These are phyloP conservation scores for Houttuynia cordata DNA, from an alignment of 164 flowering plant genomes.

Conservation along the genomic window DNA sequence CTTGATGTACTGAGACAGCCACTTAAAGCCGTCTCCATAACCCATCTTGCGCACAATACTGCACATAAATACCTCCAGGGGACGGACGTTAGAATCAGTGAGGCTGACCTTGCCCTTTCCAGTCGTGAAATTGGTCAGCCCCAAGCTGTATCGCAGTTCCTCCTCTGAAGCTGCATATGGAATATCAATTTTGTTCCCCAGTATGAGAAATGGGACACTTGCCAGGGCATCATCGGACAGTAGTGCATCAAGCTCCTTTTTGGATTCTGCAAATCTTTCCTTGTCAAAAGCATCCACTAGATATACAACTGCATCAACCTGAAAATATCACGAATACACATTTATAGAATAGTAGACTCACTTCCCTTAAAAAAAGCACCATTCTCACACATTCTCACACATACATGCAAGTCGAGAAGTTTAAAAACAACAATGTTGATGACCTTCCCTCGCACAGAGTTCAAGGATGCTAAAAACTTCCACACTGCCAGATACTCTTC, in stretches of 20 bases:
- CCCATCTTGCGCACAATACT: constrained; percentile 80
- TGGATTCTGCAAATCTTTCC: constrained; percentile 64
- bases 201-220: constrained; percentile 50
- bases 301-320: constrained; percentile 72
- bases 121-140: constrained; percentile 53
- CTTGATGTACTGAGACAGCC: constrained; percentile 71
- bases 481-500: too few relatives aligned
- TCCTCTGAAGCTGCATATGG: constrained; percentile 65
- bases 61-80: constrained; percentile 75
- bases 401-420: too few relatives aligned
- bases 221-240: constrained; percentile 53
- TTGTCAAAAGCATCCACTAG: constrained; percentile 61
- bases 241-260: constrained; percentile 56
- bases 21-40: constrained; percentile 62
- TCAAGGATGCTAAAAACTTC: too few relatives aligned
- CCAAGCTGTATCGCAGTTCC: constrained; percentile 42
- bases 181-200: constrained; percentile 67
- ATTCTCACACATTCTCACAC: too few relatives aligned
- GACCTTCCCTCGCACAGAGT: too few relatives aligned
- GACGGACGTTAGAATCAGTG: constrained; percentile 36
- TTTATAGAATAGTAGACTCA: background rate
- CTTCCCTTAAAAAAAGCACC: too few relatives aligned
- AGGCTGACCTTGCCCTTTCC: constrained; percentile 61
- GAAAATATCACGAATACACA: background rate
- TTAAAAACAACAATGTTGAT: too few relatives aligned